Evolutionary conservation across 352 stramenopile genomes (phyloP), one percentile per base, ranked within the genome.

Genomic region (Phytophthora quininea): DNA sequence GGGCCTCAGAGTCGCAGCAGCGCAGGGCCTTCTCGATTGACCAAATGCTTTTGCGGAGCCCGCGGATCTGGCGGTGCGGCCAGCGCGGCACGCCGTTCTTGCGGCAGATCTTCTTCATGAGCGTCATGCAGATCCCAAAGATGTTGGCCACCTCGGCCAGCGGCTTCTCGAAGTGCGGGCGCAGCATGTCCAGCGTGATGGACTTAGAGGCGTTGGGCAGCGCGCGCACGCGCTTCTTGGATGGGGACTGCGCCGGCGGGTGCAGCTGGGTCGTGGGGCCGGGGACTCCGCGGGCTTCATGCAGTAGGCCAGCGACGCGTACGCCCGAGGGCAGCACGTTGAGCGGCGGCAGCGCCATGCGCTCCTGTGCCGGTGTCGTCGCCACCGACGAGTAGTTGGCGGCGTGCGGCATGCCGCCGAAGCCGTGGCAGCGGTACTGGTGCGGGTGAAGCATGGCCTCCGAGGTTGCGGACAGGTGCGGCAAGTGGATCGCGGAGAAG

Each of bases 41-140:
- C 78, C 77, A 90, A 58, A 91, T 88, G 70, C 82, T 90, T 71
- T 91, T 92, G 52, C 80, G 82, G 11, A 91, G 79, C 24, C 80
- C 82, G 37, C 80, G 79, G 56, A 93, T 89, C 59, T 91, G 85
- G 53, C 85, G 82, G 70, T 91, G 81, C 42, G 85, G 85, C 85
- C 85, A 93, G 35, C 82, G 81, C 32, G 77, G 77, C 55, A 91
- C 79, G 50, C 84, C 81, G 65, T 91, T 91, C 64, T 91, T 89
- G 54, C 85, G 81, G 75, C 85, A 93, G 63, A 91, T 91, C 71
- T 90, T 91, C 76, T 93, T 91, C 85, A 93, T 91, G 46, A 93
- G 70, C 58, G 85, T 93, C 83, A 89, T 90, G 65, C 85, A 93
- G 65, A 93, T 93, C 42, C 85, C 80, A 46, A 93, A 91, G 67